Evolutionary conservation across 2,329 filamentous ascomycete genomes (phyloP).

Genomic region (Corinectria fuckeliana): DNA sequence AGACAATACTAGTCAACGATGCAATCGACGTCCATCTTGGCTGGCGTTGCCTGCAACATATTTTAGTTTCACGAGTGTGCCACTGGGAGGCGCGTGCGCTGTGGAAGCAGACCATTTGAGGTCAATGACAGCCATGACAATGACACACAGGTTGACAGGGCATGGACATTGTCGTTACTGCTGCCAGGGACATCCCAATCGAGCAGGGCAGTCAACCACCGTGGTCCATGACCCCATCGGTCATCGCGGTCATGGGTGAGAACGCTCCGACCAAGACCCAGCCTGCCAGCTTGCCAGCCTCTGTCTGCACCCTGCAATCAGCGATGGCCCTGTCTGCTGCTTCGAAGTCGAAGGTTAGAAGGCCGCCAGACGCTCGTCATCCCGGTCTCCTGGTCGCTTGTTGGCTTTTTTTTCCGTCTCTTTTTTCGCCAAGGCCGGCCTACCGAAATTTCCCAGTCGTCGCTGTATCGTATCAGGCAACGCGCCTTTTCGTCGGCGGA

Average conservation of each 20-base stretch:
- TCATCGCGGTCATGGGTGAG: background rate
- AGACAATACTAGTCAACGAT: conserved; percentile 8
- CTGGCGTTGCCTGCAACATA: conserved; percentile 6
- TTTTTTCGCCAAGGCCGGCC: conserved; percentile 8
- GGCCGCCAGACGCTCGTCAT: conserved; percentile 24
- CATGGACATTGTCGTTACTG: background rate
- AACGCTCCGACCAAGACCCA: background rate
- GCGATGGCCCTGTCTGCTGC: conserved; percentile 17
- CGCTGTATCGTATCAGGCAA: conserved; percentile 23
- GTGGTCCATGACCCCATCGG: no score
- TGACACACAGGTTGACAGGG: conserved; percentile 1
- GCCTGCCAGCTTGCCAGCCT: conserved; percentile 8
- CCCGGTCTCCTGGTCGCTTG: conserved; percentile 15
- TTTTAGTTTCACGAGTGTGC: conserved; percentile 18
- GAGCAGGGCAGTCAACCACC: no score
- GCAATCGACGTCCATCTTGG: conserved; percentile 10
- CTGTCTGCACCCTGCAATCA: conserved; percentile 13
- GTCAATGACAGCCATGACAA: conserved; percentile 5
- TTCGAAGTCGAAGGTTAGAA: conserved; percentile 31
- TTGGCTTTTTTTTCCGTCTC: conserved; percentile 17
- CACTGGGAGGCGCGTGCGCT: conserved; percentile 17
- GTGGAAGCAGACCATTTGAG: background rate
- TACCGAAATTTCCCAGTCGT: conserved; percentile 27
- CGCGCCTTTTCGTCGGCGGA: background rate
- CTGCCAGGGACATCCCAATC: no score